Evolutionary conservation across 2,329 filamentous ascomycete genomes (phyloP).

Genomic region (Kalaharituber pfeilii): DNA sequence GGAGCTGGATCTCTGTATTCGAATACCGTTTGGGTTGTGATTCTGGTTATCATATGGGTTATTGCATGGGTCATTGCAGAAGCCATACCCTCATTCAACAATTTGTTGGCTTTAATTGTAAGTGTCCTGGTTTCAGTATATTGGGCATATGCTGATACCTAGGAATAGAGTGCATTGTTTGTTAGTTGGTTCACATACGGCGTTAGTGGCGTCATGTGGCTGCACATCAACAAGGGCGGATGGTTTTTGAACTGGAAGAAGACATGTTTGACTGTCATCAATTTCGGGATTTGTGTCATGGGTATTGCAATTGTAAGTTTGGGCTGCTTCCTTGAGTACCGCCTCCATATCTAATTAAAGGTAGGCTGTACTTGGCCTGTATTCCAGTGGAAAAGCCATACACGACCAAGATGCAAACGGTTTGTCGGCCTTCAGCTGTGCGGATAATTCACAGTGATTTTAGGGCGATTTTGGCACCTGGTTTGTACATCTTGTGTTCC

Average conservation of each 20-base stretch:
- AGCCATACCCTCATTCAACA: slow-evolving; percentile 51
- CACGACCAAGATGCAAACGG: not conserved
- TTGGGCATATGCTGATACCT: not conserved
- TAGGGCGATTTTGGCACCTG: no score
- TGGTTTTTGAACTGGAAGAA: slow-evolving; percentile 27
- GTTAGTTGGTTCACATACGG: slow-evolving; percentile 30
- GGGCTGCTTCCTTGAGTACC: not conserved
- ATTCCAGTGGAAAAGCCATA: slow-evolving; percentile 10
- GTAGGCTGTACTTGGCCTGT: slow-evolving; percentile 14
- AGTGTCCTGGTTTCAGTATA: no score
- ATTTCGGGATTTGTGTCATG: slow-evolving; percentile 18
- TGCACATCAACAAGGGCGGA: slow-evolving; percentile 32
- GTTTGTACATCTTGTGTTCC: no score
- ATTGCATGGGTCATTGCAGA: slow-evolving; percentile 51
- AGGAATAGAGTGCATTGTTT: not conserved
- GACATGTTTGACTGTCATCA: slow-evolving; percentile 25
- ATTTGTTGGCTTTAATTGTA: slow-evolving; percentile 45
- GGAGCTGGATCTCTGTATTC: slow-evolving; percentile 34
- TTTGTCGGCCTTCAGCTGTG: slow-evolving; percentile 11
- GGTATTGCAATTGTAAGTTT: slow-evolving; percentile 14
- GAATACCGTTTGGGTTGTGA: slow-evolving; percentile 40
- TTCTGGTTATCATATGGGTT: slow-evolving; percentile 40
- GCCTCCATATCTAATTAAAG: not conserved
- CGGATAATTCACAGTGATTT: slow-evolving; percentile 13
- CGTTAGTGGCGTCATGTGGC: slow-evolving; percentile 33